Percentiles rank a stretch among this genome's conserved stretches.
phyloP scores from a whole-genome alignment of 306 rosid genomes.

The Argentina anserina region DNA sequence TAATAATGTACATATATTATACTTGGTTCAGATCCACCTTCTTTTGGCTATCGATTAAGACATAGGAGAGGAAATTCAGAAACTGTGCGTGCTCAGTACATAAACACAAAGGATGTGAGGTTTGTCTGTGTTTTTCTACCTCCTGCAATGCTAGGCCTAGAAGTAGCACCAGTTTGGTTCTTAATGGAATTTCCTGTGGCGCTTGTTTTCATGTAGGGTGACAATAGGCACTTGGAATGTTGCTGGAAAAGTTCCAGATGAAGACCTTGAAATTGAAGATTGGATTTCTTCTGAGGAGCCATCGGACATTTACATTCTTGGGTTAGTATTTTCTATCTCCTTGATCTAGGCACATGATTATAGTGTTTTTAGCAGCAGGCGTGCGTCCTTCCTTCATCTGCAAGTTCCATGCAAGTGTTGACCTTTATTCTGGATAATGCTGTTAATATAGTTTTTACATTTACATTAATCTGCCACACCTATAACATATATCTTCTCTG shows the following conservation, averaged over 20 bases:
- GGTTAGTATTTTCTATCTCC: conserved; percentile 46
- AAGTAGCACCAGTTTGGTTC: conserved; percentile 19
- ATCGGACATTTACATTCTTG: conserved; percentile 77
- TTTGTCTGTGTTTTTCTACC: conserved; percentile 29
- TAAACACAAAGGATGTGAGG: conserved; percentile 88
- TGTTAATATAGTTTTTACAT: not conserved
- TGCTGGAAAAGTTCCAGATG: conserved; percentile 74
- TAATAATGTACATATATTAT: conserved; percentile 14
- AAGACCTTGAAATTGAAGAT: conserved; percentile 72
- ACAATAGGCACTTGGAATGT: conserved; percentile 92
- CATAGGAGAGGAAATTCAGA: conserved; percentile 96
- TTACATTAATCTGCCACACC: not conserved
- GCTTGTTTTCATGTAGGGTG: conserved; percentile 54
- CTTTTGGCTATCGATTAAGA: conserved; percentile 38
- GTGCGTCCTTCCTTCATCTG: not conserved
- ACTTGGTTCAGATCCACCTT: conserved; percentile 46
- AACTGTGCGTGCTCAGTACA: conserved; percentile 92
- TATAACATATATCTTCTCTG: too few relatives aligned
- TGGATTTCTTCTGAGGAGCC: conserved; percentile 79
- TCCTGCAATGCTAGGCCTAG: conserved; percentile 15
- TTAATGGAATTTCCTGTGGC: conserved; percentile 22
- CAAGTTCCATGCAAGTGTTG: not conserved
- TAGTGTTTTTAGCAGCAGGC: not conserved
- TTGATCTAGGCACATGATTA: not conserved
- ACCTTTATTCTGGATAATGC: not conserved